phyloP scores from a whole-genome alignment of 2,329 filamentous ascomycete genomes.

The Reticulascus tulasneorum region DNA sequence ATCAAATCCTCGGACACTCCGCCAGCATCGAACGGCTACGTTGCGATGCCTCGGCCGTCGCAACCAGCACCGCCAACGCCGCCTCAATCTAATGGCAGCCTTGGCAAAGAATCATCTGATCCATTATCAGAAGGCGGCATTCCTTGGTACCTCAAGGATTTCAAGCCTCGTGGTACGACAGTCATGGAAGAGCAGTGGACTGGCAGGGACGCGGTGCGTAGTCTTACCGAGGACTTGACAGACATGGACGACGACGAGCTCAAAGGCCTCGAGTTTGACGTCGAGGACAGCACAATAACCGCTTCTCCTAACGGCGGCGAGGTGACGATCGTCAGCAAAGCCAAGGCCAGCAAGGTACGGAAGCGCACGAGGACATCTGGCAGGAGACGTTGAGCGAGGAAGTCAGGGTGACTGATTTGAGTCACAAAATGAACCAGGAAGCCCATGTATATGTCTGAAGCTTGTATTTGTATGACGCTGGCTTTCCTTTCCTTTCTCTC shows the following conservation, averaged over 20 bases:
- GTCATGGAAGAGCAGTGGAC: slow-evolving; percentile 72
- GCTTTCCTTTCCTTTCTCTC: no score
- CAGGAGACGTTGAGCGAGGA: slow-evolving; percentile 23
- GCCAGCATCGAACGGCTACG: slow-evolving; percentile 45
- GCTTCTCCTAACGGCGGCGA: slow-evolving; percentile 25
- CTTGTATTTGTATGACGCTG: no score
- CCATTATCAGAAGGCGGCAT: slow-evolving; percentile 70
- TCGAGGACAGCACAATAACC: slow-evolving; percentile 44
- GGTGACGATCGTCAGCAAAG: slow-evolving; percentile 20
- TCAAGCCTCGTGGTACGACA: slow-evolving; percentile 76
- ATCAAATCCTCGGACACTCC: slow-evolving; percentile 35
- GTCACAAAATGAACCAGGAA: no score
- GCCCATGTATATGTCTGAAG: no score
- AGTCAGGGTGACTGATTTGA: no score
- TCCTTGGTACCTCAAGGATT: slow-evolving; percentile 81
- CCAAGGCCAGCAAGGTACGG: slow-evolving; percentile 22
- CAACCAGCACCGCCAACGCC: slow-evolving; percentile 57
- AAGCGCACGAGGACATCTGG: slow-evolving; percentile 30
- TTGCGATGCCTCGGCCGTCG: slow-evolving; percentile 25
- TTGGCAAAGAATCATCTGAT: slow-evolving; percentile 41
- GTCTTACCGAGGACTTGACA: slow-evolving; percentile 80
- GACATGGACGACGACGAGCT: slow-evolving; percentile 91
- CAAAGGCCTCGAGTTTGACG: slow-evolving; percentile 59
- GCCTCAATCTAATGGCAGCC: slow-evolving; percentile 60
- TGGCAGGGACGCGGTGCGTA: slow-evolving; percentile 61